Conservation (phyloP, 179 eudicot genomes). For the Heliamphora pulchella region DNA sequence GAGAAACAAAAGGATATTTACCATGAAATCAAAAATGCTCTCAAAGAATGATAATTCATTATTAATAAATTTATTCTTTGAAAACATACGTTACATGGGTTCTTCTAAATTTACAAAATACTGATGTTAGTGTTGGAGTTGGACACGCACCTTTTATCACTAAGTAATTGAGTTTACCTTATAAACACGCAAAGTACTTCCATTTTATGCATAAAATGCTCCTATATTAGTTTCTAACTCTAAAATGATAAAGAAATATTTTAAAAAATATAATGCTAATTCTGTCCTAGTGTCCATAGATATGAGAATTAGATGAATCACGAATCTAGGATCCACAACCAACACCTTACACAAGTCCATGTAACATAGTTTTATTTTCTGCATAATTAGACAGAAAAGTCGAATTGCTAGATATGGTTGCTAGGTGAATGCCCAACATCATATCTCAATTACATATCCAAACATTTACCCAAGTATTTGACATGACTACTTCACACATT, state of each 20-base stretch:
- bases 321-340: neutral
- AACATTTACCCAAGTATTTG: neutral
- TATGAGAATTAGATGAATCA: neutral
- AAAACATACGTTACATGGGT: neutral
- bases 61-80: neutral
- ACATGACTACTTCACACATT: neutral
- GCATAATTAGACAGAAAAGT: neutral
- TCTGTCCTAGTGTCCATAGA: neutral
- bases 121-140: neutral
- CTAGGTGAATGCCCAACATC: neutral
- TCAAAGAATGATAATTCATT: neutral
- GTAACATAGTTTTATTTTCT: neutral
- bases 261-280: neutral
- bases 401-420: neutral
- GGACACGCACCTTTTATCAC: neutral
- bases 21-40: slow-evolving; percentile 1
- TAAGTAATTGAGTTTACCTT: neutral
- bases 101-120: neutral
- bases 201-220: neutral
- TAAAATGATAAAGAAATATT: neutral
- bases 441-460: neutral
- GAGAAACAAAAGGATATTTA: slow-evolving; percentile 12
- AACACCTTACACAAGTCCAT: neutral
- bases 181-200: neutral
- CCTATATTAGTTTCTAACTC: neutral